Evolutionary conservation across 208 protist species (phyloP), one percentile per base, ranked within the genome.

Genomic region (Acanthamoeba castellanii): DNA sequence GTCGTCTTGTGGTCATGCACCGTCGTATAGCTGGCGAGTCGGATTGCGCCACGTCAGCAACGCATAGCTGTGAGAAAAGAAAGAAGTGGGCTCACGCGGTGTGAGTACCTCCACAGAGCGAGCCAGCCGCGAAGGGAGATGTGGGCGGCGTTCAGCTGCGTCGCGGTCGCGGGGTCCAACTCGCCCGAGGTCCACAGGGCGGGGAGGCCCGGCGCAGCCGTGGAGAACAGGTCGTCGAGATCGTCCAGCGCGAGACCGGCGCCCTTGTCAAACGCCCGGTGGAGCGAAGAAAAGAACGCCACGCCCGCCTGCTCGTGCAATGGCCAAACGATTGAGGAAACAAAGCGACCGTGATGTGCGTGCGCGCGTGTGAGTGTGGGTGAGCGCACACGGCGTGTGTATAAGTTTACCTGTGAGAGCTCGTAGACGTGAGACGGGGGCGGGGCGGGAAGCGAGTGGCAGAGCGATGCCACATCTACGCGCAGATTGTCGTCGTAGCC

Each of bases 11-110:
- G 47, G 50, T 84, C 68, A 7, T 45, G 18, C 61, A 94, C n/a
- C 47, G 90, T 94, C 32, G 90, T 94, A 18, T 61, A 61, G 47
- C 90, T 94, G 61, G 32, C 64, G 64, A 85, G 22, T 27, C 27
- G 11, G 6, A n/a, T 27, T 9, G 32, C 11, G n/a, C 59, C 72
- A 82, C 45, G 37, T 59, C 37, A 81, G 72, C 72, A 81, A 16
- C 13, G n/a, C n/a, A n/a, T n/a, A n/a, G n/a, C n/a, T n/a, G n/a
- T n/a, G n/a, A n/a, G n/a, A n/a, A n/a, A n/a, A n/a, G n/a, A n/a
- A n/a, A n/a, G 70, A 78, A 78, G 25, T 16, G 72, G 11, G 25
- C 22, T 4, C 11, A 89, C 13, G 45, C 25, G 89, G 25, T 52
- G 20, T 20, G 82, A n/a, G 55, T 18, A 94, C 64, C 90, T 94